These are phyloP conservation scores for Fusarium sp. DNA, from an alignment of 2,329 filamentous ascomycete species.

Conservation along the genomic window DNA sequence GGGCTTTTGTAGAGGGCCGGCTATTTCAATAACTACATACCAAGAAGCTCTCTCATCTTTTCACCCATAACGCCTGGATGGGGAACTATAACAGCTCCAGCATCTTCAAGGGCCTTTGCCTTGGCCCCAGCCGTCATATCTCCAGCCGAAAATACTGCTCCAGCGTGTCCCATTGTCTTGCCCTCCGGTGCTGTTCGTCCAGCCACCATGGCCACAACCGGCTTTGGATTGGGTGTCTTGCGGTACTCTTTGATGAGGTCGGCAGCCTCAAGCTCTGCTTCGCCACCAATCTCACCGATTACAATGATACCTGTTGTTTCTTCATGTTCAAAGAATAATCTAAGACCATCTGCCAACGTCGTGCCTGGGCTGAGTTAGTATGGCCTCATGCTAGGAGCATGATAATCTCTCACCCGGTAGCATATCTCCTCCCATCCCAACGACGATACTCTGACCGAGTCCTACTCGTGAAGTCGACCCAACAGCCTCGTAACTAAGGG, in stretches of 20 bases:
- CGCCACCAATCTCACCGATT: slow-evolving; percentile 78
- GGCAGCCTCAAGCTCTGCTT: slow-evolving; percentile 76
- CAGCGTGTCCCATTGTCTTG: slow-evolving; percentile 79
- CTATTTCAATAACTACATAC: background rate
- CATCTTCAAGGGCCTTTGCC: slow-evolving; percentile 48
- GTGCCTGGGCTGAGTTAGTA: slow-evolving; percentile 53
- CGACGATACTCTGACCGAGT: slow-evolving; percentile 80
- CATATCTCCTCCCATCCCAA: slow-evolving; percentile 82
- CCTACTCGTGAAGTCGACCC: slow-evolving; percentile 79
- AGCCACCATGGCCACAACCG: slow-evolving; percentile 71
- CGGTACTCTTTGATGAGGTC: slow-evolving; percentile 77
- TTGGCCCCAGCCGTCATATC: slow-evolving; percentile 50
- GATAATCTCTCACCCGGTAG: slow-evolving; percentile 64
- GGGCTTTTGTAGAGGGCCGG: background rate
- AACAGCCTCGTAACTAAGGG: slow-evolving; percentile 83
- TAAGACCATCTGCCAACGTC: slow-evolving; percentile 77
- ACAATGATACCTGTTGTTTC: slow-evolving; percentile 79
- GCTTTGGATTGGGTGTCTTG: slow-evolving; percentile 71
- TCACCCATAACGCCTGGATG: slow-evolving; percentile 54
- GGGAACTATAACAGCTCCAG: slow-evolving; percentile 52
- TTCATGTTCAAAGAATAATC: slow-evolving; percentile 73
- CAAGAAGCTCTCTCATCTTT: slow-evolving; percentile 49
- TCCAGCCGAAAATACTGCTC: slow-evolving; percentile 62
- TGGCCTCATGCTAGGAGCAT: fast-evolving
- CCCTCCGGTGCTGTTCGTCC: slow-evolving; percentile 71